Evolutionary conservation across 768 basidiomycete genomes (phyloP).

Genomic region (Podaxis pistillaris): DNA sequence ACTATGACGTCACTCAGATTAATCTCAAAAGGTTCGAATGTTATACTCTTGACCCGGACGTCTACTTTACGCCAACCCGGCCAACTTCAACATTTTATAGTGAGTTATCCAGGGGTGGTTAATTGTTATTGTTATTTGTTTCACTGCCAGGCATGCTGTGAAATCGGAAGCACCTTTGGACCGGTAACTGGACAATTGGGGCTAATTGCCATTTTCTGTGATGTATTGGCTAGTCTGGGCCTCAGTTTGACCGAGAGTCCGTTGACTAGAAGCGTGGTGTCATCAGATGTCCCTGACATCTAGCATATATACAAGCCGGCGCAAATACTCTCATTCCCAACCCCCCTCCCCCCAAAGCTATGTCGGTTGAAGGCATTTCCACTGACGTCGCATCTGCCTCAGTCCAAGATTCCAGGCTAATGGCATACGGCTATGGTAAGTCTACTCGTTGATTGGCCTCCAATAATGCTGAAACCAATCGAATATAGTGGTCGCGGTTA

Average conservation of each 20-base stretch:
- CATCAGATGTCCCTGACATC: not conserved
- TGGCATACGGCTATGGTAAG: not conserved
- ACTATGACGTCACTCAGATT: conserved; percentile 4
- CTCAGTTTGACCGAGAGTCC: not conserved
- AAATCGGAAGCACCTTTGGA: too few species aligned
- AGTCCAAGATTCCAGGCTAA: not conserved
- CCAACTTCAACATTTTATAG: not conserved
- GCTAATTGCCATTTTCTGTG: too few species aligned
- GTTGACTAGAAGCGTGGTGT: not conserved
- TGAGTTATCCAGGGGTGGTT: not conserved
- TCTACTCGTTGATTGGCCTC: not conserved
- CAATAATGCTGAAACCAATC: not conserved
- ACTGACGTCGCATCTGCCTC: not conserved
- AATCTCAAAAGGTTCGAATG: not conserved
- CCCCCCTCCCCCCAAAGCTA: not conserved
- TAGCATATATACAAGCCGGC: not conserved
- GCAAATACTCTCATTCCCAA: not conserved
- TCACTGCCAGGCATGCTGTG: too few species aligned
- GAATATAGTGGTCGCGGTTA: not conserved
- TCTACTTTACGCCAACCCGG: not conserved
- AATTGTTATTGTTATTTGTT: not conserved
- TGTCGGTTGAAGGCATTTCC: not conserved
- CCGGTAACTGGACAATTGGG: too few species aligned
- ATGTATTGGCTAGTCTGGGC: not conserved
- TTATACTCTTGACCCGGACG: not conserved